Conservation (phyloP, 2,329 filamentous ascomycete species). For the Biscogniauxia sp. region DNA sequence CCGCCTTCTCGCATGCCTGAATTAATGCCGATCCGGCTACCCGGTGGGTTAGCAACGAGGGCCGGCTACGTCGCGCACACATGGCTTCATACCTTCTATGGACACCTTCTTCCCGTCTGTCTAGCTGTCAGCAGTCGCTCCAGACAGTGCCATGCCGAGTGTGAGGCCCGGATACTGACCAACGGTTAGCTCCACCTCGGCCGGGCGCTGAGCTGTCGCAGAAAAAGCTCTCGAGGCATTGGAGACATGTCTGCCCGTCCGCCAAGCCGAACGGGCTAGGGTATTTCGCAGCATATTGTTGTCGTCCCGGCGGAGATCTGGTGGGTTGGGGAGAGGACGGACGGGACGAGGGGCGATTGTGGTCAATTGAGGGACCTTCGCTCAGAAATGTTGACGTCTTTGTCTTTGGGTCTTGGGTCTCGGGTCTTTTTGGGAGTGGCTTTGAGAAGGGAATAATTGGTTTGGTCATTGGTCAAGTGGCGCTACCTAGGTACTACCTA, state of each 20-base stretch:
- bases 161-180: constrained; percentile 52
- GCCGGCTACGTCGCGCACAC: not conserved
- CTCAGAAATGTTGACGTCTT: constrained; percentile 7
- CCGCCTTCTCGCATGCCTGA: constrained; percentile 98
- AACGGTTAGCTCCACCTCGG: constrained; percentile 96
- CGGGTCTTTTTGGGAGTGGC: constrained; percentile 8
- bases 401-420: not conserved
- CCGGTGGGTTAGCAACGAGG: constrained; percentile 36
- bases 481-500: too few relatives aligned
- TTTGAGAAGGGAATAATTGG: not conserved
- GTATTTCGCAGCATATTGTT: constrained; percentile 65
- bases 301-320: constrained; percentile 51
- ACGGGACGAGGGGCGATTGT: constrained; percentile 16
- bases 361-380: constrained; percentile 18
- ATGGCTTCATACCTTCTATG: constrained; percentile 73
- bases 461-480: constrained; percentile 8
- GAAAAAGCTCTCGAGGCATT: constrained; percentile 75
- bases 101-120: constrained; percentile 98
- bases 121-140: constrained; percentile 19
- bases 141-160: constrained; percentile 10
- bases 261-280: constrained; percentile 67
- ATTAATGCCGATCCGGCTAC: constrained; percentile 94
- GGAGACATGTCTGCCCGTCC: constrained; percentile 58
- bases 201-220: constrained; percentile 72
- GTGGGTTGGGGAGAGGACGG: constrained; percentile 30